A percentile compares a stretch with the other conserved stretches of the same genome.
Conservation (phyloP, 2,329 filamentous ascomycete genomes). For the Alternaria alternata region DNA sequence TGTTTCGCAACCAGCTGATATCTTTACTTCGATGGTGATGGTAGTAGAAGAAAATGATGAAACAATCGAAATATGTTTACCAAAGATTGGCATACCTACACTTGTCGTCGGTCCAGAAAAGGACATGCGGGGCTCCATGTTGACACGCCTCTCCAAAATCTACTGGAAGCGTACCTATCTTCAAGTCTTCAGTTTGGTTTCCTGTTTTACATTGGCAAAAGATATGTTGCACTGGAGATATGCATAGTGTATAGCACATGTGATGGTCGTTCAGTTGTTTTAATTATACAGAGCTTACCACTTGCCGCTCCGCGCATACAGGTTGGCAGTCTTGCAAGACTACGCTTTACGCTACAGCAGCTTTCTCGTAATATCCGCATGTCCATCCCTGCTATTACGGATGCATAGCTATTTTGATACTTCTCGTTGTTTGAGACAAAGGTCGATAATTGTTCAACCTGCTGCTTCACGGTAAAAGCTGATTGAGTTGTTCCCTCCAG, state of each 20-base stretch:
- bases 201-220: not conserved
- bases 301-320: not conserved
- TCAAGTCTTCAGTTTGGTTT: not conserved
- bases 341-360: not conserved
- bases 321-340: not conserved
- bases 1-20: not conserved
- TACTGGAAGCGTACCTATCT: not conserved
- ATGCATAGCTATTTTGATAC: not conserved
- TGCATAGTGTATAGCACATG: not conserved
- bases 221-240: not conserved
- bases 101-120: not conserved
- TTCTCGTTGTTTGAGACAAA: not conserved
- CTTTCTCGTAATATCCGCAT: not conserved
- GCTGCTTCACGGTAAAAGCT: conserved; percentile 52
- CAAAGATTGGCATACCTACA: not conserved
- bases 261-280: not conserved
- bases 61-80: not conserved
- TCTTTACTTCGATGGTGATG: not conserved
- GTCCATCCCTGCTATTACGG: not conserved
- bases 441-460: conserved; percentile 33
- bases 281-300: not conserved
- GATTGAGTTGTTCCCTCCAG: conserved; percentile 47
- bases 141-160: not conserved
- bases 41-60: not conserved
- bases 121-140: not conserved